Percentiles rank a stretch among this genome's conserved stretches.
Conservation (phyloP, 331 rosid genomes). For the Saraca asoca region DNA sequence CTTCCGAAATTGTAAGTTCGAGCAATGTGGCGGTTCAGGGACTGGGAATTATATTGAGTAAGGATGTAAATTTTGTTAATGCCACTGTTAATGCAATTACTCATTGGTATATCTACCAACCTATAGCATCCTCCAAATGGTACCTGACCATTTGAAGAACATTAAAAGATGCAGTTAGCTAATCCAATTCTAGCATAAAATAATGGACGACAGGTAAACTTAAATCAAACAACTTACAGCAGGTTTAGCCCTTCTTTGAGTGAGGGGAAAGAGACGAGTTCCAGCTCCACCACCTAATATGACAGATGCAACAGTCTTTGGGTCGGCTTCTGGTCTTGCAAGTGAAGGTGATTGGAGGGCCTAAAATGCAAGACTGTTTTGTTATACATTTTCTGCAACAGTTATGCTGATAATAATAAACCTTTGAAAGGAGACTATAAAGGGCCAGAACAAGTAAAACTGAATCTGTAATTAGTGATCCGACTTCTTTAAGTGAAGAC, state of each 20-base stretch:
- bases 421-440: too few species aligned
- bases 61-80: conserved; percentile 80
- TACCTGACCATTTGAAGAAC: conserved; percentile 45
- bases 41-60: conserved; percentile 86
- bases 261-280: conserved; percentile 57
- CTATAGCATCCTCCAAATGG: conserved; percentile 68
- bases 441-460: neutral
- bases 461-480: conserved; percentile 16
- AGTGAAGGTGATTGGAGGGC: conserved; percentile 45
- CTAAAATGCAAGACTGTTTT: conserved; percentile 33
- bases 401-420: neutral
- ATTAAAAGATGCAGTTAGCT: conserved; percentile 24
- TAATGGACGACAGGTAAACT: neutral
- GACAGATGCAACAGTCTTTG: conserved; percentile 52
- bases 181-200: conserved; percentile 15
- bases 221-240: conserved; percentile 41
- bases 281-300: conserved; percentile 65
- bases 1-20: conserved; percentile 71
- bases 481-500: neutral
- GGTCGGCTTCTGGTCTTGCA: conserved; percentile 39
- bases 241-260: conserved; percentile 60
- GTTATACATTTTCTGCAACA: neutral
- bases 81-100: conserved; percentile 92
- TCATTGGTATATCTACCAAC: conserved; percentile 90
- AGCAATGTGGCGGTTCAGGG: conserved; percentile 84